Evolutionary conservation across 2,329 filamentous ascomycete species (phyloP).

Genomic region (Dryadomyces quercivorus): DNA sequence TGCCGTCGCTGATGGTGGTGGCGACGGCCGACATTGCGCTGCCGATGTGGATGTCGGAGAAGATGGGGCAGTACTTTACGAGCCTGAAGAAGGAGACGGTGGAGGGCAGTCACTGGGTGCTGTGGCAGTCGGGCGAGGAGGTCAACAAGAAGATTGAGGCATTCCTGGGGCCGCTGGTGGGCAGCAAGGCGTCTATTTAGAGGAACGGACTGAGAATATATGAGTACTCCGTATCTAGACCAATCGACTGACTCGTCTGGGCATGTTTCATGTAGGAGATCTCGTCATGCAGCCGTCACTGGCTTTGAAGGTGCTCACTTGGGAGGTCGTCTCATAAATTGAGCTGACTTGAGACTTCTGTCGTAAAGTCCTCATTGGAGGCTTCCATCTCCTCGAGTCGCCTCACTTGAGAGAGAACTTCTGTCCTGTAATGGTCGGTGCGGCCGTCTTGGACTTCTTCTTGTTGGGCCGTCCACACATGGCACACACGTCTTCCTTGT

Average conservation of each 20-base stretch:
- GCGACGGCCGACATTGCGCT: constrained; percentile 62
- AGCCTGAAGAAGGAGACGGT: constrained; percentile 56
- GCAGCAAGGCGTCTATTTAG: constrained; percentile 25
- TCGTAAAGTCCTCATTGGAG: too few species aligned
- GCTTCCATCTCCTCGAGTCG: too few species aligned
- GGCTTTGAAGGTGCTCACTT: too few species aligned
- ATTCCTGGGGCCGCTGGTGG: constrained; percentile 49
- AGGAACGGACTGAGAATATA: not conserved
- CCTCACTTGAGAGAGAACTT: constrained; percentile 50
- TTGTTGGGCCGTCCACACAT: constrained; percentile 51
- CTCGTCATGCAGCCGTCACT: too few species aligned
- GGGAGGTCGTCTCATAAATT: too few species aligned
- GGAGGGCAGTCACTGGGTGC: constrained; percentile 65
- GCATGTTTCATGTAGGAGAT: too few species aligned
- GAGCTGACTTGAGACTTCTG: too few species aligned
- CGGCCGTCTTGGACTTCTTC: constrained; percentile 33
- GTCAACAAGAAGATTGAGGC: constrained; percentile 56
- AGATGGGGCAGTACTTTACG: constrained; percentile 58
- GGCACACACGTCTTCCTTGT: constrained; percentile 48
- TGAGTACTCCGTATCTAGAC: too few species aligned
- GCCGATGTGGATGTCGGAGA: constrained; percentile 54
- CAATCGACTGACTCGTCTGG: too few species aligned
- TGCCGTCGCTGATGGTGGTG: constrained; percentile 63
- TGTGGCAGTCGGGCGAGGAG: constrained; percentile 59
- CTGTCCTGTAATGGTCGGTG: constrained; percentile 44